A percentile compares a stretch with the other conserved stretches of the same genome.
phyloP scores from a whole-genome alignment of 148 eudicot genomes.

The Limonium bicolor region DNA sequence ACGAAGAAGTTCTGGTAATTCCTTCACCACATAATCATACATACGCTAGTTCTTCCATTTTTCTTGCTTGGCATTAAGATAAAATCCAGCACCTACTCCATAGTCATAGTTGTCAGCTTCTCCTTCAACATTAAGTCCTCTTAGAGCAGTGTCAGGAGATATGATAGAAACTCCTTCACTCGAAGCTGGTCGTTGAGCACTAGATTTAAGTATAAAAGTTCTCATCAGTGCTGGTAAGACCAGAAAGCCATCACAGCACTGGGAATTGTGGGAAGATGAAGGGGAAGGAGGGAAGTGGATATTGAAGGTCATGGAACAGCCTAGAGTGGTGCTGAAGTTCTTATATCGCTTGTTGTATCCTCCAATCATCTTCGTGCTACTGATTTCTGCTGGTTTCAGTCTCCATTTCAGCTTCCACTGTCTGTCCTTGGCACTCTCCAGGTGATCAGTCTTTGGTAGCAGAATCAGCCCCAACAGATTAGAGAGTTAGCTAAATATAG shows the following conservation, averaged over 20 bases:
- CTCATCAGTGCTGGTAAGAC: constrained; percentile 86
- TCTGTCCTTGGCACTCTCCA: too few species aligned
- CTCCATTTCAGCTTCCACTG: too few species aligned
- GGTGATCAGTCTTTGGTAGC: too few species aligned
- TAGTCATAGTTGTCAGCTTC: constrained; percentile 98
- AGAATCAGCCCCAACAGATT: too few species aligned
- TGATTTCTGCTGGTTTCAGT: constrained; percentile 53
- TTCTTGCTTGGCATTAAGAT: constrained; percentile 90
- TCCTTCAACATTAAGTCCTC: constrained; percentile 95
- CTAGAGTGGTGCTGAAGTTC: constrained; percentile 65
- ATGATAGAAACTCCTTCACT: constrained; percentile 72
- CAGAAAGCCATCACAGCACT: constrained; percentile 98
- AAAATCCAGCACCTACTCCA: constrained; percentile 99
- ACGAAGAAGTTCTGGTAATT: constrained; percentile 62
- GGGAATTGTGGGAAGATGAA: constrained; percentile 46
- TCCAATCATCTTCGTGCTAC: constrained; percentile 82
- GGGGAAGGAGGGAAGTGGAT: constrained; percentile 73
- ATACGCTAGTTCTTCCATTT: constrained; percentile 99
- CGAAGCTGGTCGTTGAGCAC: constrained; percentile 93
- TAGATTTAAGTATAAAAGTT: constrained; percentile 84
- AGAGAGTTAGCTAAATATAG: too few species aligned
- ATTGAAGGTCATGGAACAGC: constrained; percentile 82
- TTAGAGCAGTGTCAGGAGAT: constrained; percentile 70
- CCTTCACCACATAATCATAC: constrained; percentile 94
- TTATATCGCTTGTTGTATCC: constrained; percentile 92